A percentile compares a stretch with the other conserved stretches of the same genome.
Conservation (phyloP, 2,329 filamentous ascomycete genomes). For the Apiospora rasikravindrae region DNA sequence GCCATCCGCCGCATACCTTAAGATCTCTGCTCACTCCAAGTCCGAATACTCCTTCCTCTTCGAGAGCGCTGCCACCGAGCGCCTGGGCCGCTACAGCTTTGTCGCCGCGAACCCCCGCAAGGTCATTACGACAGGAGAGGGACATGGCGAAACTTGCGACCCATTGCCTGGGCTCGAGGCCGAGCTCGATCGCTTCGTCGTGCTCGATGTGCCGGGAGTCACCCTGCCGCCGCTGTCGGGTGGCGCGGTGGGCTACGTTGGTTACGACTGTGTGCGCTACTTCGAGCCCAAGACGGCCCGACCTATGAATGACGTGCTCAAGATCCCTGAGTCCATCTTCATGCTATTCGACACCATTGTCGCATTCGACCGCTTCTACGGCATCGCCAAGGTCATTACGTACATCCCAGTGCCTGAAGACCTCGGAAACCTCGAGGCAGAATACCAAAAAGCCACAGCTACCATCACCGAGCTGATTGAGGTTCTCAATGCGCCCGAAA, state of each 20-base stretch:
- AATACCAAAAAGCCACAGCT: constrained; percentile 71
- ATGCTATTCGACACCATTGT: constrained; percentile 97
- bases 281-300: constrained; percentile 97
- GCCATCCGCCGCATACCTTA: constrained; percentile 93
- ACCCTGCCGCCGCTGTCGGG: constrained; percentile 85
- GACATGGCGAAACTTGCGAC: constrained; percentile 83
- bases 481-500: constrained; percentile 74
- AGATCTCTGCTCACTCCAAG: constrained; percentile 76
- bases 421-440: constrained; percentile 61
- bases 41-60: constrained; percentile 91
- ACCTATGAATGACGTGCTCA: constrained; percentile 83
- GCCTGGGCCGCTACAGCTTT: constrained; percentile 94
- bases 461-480: constrained; percentile 71
- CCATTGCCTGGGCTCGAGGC: constrained; percentile 82
- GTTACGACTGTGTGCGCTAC: constrained; percentile 96
- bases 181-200: constrained; percentile 78
- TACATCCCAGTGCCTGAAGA: constrained; percentile 75
- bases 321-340: constrained; percentile 92
- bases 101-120: constrained; percentile 82
- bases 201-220: constrained; percentile 83
- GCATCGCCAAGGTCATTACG: constrained; percentile 90
- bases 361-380: constrained; percentile 93
- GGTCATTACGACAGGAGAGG: constrained; percentile 84
- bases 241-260: constrained; percentile 94
- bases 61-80: constrained; percentile 93